A percentile compares a stretch with the other conserved stretches of the same genome.
These are phyloP conservation scores for Pogostemon cablin DNA, from an alignment of 257 asterid species.

Conservation along the genomic window DNA sequence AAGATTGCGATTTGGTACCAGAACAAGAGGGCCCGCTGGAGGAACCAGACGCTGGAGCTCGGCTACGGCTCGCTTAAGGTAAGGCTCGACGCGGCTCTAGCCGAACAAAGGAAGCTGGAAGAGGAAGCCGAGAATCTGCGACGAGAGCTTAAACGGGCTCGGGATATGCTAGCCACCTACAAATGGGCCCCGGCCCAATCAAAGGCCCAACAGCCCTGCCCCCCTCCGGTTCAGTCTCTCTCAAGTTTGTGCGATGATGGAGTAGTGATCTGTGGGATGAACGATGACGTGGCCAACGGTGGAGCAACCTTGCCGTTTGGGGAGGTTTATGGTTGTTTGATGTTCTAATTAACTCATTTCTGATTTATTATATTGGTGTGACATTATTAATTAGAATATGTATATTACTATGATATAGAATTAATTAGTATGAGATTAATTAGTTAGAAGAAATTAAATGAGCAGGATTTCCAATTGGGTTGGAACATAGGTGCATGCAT, in stretches of 20 bases:
- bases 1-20: slow-evolving; percentile 91
- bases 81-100: slow-evolving; percentile 53
- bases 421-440: no score
- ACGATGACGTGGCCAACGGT: slow-evolving; percentile 17
- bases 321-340: slow-evolving; percentile 13
- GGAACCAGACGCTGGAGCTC: slow-evolving; percentile 69
- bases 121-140: slow-evolving; percentile 53
- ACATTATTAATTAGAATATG: not conserved
- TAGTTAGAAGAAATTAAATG: no score
- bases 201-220: slow-evolving; percentile 9
- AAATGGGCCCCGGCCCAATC: slow-evolving; percentile 33
- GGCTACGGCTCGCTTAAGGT: slow-evolving; percentile 58
- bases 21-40: slow-evolving; percentile 80
- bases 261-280: not conserved
- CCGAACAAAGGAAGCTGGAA: slow-evolving; percentile 56
- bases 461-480: no score
- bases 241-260: not conserved
- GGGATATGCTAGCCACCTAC: slow-evolving; percentile 40
- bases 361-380: not conserved
- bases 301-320: slow-evolving; percentile 8
- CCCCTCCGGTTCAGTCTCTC: slow-evolving; percentile 15
- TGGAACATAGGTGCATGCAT: no score
- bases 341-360: not conserved
- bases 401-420: no score
- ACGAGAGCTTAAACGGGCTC: slow-evolving; percentile 57